Percentiles rank a stretch among this genome's conserved stretches.
phyloP scores from a whole-genome alignment of 805 yeast species.

The Wickerhamiella allomyrinae region DNA sequence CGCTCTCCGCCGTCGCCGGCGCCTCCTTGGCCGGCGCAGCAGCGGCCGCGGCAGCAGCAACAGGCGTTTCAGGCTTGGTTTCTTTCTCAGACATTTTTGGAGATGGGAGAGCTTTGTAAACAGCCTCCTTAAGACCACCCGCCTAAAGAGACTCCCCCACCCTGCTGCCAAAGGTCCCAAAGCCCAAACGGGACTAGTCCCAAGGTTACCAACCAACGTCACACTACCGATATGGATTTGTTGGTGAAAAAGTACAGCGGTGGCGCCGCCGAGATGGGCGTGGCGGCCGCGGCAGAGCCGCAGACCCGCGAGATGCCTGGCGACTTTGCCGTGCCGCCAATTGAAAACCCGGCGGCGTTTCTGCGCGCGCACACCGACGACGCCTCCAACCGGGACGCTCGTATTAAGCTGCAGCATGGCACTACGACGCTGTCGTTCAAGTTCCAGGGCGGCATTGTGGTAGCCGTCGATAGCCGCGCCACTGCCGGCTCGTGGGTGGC shows the following conservation, averaged over 20 bases:
- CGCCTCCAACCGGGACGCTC: conserved; percentile 80
- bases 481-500: conserved; percentile 98
- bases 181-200: too few species aligned
- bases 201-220: not conserved
- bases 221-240: not conserved
- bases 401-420: conserved; percentile 94
- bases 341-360: conserved; percentile 79
- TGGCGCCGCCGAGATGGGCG: not conserved
- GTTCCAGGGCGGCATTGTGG: conserved; percentile 85
- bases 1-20: conserved; percentile 30
- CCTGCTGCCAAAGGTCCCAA: too few species aligned
- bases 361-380: conserved; percentile 98
- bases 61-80: too few species aligned
- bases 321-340: conserved; percentile 55
- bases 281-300: not conserved
- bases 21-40: conserved; percentile 1
- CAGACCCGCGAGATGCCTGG: not conserved
- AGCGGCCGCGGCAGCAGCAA: not conserved
- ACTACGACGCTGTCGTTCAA: conserved; percentile 97
- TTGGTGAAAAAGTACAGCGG: not conserved
- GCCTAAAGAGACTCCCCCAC: too few species aligned
- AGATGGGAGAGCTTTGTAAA: too few species aligned
- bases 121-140: too few species aligned
- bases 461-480: conserved; percentile 96
- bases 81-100: conserved; percentile 1